phyloP scores from a whole-genome alignment of 2,329 filamentous ascomycete species.

The Alternaria angustiovoidea region DNA sequence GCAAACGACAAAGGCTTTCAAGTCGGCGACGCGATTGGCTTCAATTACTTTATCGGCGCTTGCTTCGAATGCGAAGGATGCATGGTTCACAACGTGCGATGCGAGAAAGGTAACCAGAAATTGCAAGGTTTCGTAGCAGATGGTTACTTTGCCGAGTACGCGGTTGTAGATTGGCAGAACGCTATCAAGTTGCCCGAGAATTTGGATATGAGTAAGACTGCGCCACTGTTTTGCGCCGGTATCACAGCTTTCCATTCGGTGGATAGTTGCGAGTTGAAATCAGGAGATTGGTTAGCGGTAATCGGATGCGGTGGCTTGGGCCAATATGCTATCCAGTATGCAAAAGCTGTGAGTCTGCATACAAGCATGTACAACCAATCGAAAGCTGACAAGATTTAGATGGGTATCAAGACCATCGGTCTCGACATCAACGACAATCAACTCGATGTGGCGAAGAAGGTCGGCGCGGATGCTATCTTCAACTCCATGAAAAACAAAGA shows the following conservation, averaged over 20 bases:
- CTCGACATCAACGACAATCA: slow-evolving; percentile 57
- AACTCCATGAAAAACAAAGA: slow-evolving; percentile 53
- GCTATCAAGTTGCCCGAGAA: slow-evolving; percentile 52
- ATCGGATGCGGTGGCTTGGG: slow-evolving; percentile 57
- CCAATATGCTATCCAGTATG: slow-evolving; percentile 58
- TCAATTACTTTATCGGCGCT: slow-evolving; percentile 56
- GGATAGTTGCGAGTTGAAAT: slow-evolving; percentile 43
- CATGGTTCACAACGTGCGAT: slow-evolving; percentile 54
- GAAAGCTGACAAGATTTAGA: slow-evolving; percentile 22
- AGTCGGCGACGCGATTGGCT: slow-evolving; percentile 56
- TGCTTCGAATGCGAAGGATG: slow-evolving; percentile 60
- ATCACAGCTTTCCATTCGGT: slow-evolving; percentile 54
- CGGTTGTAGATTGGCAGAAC: slow-evolving; percentile 57
- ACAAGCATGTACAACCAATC: not conserved
- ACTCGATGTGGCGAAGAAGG: slow-evolving; percentile 50
- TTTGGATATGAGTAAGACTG: slow-evolving; percentile 46
- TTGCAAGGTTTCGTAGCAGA: slow-evolving; percentile 55
- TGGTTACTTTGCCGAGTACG: slow-evolving; percentile 60
- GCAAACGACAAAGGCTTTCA: slow-evolving; percentile 52
- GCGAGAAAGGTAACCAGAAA: slow-evolving; percentile 50
- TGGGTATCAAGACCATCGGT: slow-evolving; percentile 55
- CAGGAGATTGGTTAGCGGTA: slow-evolving; percentile 53
- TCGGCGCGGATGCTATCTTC: slow-evolving; percentile 55
- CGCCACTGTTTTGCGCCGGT: slow-evolving; percentile 61
- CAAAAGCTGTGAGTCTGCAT: slow-evolving; percentile 47